A percentile compares a stretch with the other conserved stretches of the same genome.
Conservation (phyloP, 306 rosid genomes). For the Vicia villosa region DNA sequence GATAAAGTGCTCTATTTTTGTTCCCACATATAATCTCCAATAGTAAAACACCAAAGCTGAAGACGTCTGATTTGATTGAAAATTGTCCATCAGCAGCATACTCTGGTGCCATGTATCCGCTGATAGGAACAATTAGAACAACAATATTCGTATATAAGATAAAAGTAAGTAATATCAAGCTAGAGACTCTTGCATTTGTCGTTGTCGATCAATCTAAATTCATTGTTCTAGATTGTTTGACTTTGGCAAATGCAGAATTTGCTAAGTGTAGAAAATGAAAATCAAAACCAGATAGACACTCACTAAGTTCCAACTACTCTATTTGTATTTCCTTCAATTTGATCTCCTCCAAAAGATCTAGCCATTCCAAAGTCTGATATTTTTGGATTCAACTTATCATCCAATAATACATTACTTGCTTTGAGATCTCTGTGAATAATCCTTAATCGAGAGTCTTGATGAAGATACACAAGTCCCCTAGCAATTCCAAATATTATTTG, state of each 20-base stretch:
- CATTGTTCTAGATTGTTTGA: background rate
- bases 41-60: conserved; percentile 49
- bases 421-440: conserved; percentile 65
- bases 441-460: conserved; percentile 60
- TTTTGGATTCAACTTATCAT: conserved; percentile 51
- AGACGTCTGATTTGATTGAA: conserved; percentile 48
- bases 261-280: background rate
- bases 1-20: conserved; percentile 49
- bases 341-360: conserved; percentile 53
- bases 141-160: background rate
- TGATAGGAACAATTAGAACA: background rate
- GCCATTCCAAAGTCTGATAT: conserved; percentile 72
- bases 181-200: background rate
- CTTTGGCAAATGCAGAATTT: background rate
- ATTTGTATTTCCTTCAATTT: conserved; percentile 56
- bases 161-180: background rate
- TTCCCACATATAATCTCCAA: conserved; percentile 54
- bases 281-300: conserved; percentile 26
- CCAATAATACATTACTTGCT: conserved; percentile 61
- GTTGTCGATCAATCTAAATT: background rate
- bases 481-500: conserved; percentile 50
- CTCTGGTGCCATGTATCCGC: conserved; percentile 69
- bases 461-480: conserved; percentile 56
- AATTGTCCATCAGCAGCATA: conserved; percentile 53
- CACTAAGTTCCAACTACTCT: conserved; percentile 63